phyloP scores from a whole-genome alignment of 495 filamentous ascomycete genomes.

The Immersiella caudata region DNA sequence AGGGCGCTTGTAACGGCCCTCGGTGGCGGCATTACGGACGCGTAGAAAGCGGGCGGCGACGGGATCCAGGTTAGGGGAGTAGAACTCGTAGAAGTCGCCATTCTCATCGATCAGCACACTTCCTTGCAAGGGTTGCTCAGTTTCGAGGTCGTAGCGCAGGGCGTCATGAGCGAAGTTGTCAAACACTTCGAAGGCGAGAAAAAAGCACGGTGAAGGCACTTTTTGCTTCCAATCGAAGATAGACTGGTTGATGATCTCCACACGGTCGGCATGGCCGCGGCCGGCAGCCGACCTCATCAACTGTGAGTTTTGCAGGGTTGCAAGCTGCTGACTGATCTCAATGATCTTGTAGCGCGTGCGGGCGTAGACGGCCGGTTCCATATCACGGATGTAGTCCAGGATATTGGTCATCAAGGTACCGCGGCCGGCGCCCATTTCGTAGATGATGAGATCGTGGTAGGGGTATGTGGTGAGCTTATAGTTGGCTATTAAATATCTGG shows the following conservation, averaged over 20 bases:
- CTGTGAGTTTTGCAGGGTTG: constrained; percentile 72
- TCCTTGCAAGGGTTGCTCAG: constrained; percentile 79
- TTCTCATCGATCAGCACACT: constrained; percentile 78
- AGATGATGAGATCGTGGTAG: constrained; percentile 96
- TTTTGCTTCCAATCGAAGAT: constrained; percentile 92
- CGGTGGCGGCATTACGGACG: constrained; percentile 66
- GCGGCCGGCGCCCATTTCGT: constrained; percentile 97
- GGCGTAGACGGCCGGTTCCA: constrained; percentile 88
- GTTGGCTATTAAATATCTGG: constrained; percentile 89
- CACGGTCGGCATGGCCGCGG: constrained; percentile 76
- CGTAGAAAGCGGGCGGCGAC: constrained; percentile 79
- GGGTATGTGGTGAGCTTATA: constrained; percentile 94
- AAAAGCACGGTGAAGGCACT: constrained; percentile 90
- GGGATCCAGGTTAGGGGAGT: constrained; percentile 76
- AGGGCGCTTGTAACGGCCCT: constrained; percentile 50
- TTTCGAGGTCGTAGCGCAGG: constrained; percentile 80
- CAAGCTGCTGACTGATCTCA: constrained; percentile 84
- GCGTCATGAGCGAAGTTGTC: constrained; percentile 98
- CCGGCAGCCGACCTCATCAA: constrained; percentile 63
- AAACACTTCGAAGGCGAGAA: constrained; percentile 97
- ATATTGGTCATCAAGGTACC: constrained; percentile 98
- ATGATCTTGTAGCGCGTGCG: constrained; percentile 94
- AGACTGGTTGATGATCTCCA: constrained; percentile 91
- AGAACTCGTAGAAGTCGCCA: constrained; percentile 96
- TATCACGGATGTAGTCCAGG: constrained; percentile 90